phyloP scores from a whole-genome alignment of 192 early-diverging fungal species.

The Entomortierella parvispora region DNA sequence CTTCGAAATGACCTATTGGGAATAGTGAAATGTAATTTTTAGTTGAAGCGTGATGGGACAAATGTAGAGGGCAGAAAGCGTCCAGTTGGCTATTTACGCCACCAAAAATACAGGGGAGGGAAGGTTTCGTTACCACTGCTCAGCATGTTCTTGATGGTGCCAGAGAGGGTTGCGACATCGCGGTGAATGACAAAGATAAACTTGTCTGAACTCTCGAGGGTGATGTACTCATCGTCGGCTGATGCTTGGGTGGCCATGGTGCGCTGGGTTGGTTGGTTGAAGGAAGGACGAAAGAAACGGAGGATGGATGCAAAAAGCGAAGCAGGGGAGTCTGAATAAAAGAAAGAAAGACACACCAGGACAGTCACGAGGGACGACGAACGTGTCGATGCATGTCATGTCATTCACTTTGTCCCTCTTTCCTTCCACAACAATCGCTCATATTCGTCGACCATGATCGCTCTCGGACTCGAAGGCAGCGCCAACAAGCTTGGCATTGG shows the following conservation, averaged over 20 bases:
- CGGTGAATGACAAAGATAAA: conserved; percentile 92
- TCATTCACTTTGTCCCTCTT: too few relatives aligned
- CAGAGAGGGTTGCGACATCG: conserved; percentile 88
- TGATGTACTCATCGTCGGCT: conserved; percentile 69
- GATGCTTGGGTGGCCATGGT: conserved; percentile 21
- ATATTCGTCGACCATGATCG: conserved; percentile 60
- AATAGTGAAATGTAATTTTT: background rate
- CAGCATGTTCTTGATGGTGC: conserved; percentile 96
- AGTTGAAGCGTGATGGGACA: background rate
- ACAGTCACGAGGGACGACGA: too few relatives aligned
- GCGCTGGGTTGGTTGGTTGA: background rate
- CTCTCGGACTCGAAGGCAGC: conserved; percentile 86
- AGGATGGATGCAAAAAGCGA: too few relatives aligned
- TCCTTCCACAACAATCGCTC: background rate
- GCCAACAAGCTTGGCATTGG: conserved; percentile 99
- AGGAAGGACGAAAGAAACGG: too few relatives aligned
- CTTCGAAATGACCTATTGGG: conserved; percentile 84
- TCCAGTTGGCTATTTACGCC: conserved; percentile 15
- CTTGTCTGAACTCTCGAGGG: conserved; percentile 88
- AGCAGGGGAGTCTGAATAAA: too few relatives aligned
- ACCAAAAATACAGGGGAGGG: conserved; percentile 16
- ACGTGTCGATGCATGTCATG: too few relatives aligned
- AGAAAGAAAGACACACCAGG: too few relatives aligned
- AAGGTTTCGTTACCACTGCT: conserved; percentile 64
- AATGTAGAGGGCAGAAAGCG: background rate